Percentiles rank a stretch among this genome's conserved stretches.
These are phyloP conservation scores for Carallia brachiata DNA, from an alignment of 345 rosid genomes.

Conservation along the genomic window DNA sequence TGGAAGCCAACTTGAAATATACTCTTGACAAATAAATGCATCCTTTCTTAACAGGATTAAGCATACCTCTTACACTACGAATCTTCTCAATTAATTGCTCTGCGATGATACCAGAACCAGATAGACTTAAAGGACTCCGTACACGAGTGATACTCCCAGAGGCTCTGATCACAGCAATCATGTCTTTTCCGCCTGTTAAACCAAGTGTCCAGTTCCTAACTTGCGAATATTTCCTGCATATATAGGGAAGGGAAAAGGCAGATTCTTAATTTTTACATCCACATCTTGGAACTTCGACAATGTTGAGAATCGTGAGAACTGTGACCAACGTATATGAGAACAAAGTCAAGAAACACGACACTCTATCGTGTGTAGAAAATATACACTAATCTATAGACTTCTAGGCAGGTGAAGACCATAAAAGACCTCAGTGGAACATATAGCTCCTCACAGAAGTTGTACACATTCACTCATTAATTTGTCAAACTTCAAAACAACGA, in stretches of 20 bases:
- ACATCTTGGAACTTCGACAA: slow-evolving; percentile 6
- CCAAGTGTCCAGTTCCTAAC: slow-evolving; percentile 90
- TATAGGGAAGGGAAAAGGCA: neutral
- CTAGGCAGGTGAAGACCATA: too few relatives aligned
- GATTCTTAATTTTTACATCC: neutral
- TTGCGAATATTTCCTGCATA: slow-evolving; percentile 74
- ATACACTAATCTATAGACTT: too few relatives aligned
- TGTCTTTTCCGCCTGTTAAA: slow-evolving; percentile 73
- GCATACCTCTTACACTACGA: slow-evolving; percentile 69
- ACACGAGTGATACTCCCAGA: slow-evolving; percentile 92
- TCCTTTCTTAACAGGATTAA: neutral
- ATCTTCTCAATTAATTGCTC: slow-evolving; percentile 90
- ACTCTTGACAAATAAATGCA: too few relatives aligned
- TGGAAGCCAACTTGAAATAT: too few relatives aligned
- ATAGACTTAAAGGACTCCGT: slow-evolving; percentile 56
- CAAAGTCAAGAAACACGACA: neutral
- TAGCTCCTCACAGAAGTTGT: too few relatives aligned
- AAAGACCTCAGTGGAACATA: too few relatives aligned
- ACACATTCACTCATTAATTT: too few relatives aligned
- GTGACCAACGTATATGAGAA: neutral
- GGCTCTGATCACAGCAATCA: slow-evolving; percentile 85
- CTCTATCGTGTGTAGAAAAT: neutral
- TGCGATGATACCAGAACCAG: slow-evolving; percentile 66
- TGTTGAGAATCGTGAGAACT: neutral
- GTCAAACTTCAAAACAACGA: too few relatives aligned